Evolutionary conservation across 768 basidiomycete species (phyloP).

Genomic region (Auricularia cornea): DNA sequence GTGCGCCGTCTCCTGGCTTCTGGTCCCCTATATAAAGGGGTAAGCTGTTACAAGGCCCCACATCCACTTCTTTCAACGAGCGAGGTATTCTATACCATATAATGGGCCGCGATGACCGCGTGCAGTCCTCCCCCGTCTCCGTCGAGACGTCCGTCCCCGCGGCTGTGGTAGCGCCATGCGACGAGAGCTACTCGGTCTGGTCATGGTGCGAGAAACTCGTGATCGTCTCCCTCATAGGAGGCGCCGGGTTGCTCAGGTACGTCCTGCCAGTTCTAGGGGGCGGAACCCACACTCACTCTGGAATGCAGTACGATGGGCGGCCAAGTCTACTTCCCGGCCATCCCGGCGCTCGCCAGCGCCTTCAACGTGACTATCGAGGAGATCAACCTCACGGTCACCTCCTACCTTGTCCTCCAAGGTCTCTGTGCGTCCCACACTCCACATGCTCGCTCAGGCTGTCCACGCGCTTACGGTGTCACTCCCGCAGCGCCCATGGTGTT

Average conservation of each 20-base stretch:
- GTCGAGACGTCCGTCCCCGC: too few species aligned
- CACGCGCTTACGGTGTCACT: neutral
- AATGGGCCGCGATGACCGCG: too few species aligned
- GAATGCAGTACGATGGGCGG: conserved; percentile 13
- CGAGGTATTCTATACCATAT: too few species aligned
- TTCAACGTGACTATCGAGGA: conserved; percentile 61
- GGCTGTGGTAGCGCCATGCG: too few species aligned
- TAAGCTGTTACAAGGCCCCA: too few species aligned
- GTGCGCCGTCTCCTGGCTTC: too few species aligned
- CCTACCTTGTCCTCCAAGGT: conserved; percentile 66
- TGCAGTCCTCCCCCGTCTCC: too few species aligned
- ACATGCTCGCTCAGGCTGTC: neutral
- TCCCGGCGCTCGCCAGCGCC: conserved; percentile 53
- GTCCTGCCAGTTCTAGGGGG: neutral
- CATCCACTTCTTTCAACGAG: too few species aligned
- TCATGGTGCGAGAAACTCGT: conserved; percentile 7
- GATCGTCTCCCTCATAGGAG: conserved; percentile 4
- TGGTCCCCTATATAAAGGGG: too few species aligned
- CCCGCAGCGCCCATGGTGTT: conserved; percentile 37
- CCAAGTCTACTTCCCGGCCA: conserved; percentile 36
- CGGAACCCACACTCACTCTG: neutral
- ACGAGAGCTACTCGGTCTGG: conserved; percentile 1
- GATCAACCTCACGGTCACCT: conserved; percentile 74
- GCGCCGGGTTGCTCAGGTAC: conserved; percentile 6
- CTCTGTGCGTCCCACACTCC: conserved; percentile 36